Evolutionary conservation across 306 rosid genomes (phyloP).

Genomic region (Cicer yamashitae): DNA sequence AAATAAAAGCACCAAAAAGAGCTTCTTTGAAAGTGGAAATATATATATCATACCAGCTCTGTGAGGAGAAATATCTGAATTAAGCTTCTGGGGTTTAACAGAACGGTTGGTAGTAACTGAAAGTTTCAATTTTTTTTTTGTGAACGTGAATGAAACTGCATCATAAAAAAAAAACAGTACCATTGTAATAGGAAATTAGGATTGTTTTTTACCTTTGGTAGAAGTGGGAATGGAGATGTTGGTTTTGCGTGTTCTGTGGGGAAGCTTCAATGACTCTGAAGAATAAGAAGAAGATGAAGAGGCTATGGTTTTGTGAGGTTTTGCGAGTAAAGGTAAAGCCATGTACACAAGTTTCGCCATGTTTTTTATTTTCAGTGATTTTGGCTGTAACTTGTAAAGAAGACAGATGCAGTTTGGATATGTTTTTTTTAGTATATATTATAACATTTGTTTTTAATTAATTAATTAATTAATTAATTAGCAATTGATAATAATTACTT

Average conservation of each 20-base stretch:
- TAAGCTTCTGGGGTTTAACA: constrained; percentile 66
- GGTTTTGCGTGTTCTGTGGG: constrained; percentile 43
- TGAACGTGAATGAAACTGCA: constrained; percentile 8
- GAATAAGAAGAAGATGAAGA: constrained; percentile 44
- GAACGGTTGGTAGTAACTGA: constrained; percentile 53
- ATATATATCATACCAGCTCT: constrained; percentile 70
- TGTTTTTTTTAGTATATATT: too few species aligned
- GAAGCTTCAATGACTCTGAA: constrained; percentile 47
- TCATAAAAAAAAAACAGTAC: not conserved
- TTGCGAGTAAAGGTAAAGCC: constrained; percentile 27
- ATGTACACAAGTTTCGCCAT: constrained; percentile 61
- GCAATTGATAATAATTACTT: too few species aligned
- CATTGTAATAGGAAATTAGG: constrained; percentile 14
- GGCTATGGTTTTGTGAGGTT: constrained; percentile 43
- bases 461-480: too few species aligned
- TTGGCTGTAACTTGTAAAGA: not conserved
- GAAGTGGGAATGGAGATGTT: constrained; percentile 47
- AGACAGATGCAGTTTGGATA: not conserved
- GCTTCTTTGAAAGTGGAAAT: not conserved
- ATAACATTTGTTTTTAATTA: too few species aligned
- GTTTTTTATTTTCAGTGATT: not conserved
- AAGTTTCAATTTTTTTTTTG: constrained; percentile 40
- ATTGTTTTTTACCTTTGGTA: constrained; percentile 56
- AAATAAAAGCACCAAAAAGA: not conserved
- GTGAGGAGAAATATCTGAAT: constrained; percentile 83